Conservation (phyloP, 129 eudicot species). For the Dittrichia graveolens region DNA sequence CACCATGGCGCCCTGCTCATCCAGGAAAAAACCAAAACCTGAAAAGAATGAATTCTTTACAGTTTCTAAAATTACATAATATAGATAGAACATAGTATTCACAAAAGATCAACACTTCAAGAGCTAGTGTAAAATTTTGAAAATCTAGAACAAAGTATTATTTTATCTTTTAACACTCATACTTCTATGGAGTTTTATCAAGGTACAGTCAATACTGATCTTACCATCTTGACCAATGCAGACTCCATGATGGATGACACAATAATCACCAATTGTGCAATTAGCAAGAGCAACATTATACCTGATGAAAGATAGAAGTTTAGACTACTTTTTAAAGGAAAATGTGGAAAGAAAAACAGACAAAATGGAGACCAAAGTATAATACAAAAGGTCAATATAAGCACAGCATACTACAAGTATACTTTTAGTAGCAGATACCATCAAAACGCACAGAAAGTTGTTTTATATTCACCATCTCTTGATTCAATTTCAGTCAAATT, state of each 20-base stretch:
- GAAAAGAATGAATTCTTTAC: slow-evolving; percentile 24
- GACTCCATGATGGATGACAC: slow-evolving; percentile 79
- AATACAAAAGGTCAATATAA: neutral
- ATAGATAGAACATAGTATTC: neutral
- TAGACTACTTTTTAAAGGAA: neutral
- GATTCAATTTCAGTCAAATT: neutral
- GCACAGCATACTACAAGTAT: neutral
- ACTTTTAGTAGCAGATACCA: neutral
- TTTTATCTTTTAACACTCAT: neutral
- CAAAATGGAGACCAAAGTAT: neutral
- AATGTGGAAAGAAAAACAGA: neutral
- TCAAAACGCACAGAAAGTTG: neutral
- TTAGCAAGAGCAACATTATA: slow-evolving; percentile 81
- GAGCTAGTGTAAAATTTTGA: neutral
- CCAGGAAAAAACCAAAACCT: slow-evolving; percentile 88
- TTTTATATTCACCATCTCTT: neutral
- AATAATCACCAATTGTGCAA: slow-evolving; percentile 81
- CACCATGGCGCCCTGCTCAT: slow-evolving; percentile 65
- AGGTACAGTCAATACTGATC: neutral
- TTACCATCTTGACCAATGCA: slow-evolving; percentile 97
- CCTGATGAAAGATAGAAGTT: slow-evolving; percentile 43
- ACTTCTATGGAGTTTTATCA: neutral
- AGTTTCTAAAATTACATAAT: neutral
- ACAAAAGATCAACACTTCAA: neutral
- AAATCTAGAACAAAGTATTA: neutral